Evolutionary conservation across 495 filamentous ascomycete genomes (phyloP), one percentile per base, ranked within the genome.

Genomic region (Copromyces sp.): DNA sequence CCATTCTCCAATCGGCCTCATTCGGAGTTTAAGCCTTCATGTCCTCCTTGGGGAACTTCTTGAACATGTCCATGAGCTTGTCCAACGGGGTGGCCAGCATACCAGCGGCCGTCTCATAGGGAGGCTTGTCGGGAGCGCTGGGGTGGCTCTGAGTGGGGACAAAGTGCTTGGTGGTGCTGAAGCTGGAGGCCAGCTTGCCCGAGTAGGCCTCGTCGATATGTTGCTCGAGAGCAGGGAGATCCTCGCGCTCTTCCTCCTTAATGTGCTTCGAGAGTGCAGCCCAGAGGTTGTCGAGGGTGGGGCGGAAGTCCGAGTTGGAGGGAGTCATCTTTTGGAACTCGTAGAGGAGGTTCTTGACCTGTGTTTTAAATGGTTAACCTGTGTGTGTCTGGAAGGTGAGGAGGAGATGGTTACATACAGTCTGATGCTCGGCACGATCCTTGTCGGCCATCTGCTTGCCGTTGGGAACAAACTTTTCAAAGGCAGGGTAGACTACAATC

Each of bases 331-430:
- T 84, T 71, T 92, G 90, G 79, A 92, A 90, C 0, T 77, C 78
- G 70, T 90, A 87, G 20, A 92, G 84, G 29, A 84, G 72, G 41
- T 90, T 84, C 78, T 91, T 93, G 68, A 91, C 84, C 90, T 91
- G 39, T 11, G 24, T 39, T 0, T 24, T 20, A 5, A 37, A 14
- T 70, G 37, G 65, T n/a, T 40, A 40, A n/a, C 20, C 39, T 69
- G 68, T 73, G 68, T 69, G 68, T 73, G 68, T 20, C 3, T 65
- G 47, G 39, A 16, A 14, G 32, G 35, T 20, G 29, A 3, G 29
- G 45, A 24, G 24, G 3, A 29, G 32, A 53, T 80, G 69, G 59
- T 38, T 17, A 45, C 42, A 2, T 78, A 89, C 89, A 7, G 74
- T 74, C 35, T 86, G 84, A 79, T 93, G 90, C 72, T 91, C 84